phyloP scores from a whole-genome alignment of 805 yeast genomes.

The Candida peoriensis region DNA sequence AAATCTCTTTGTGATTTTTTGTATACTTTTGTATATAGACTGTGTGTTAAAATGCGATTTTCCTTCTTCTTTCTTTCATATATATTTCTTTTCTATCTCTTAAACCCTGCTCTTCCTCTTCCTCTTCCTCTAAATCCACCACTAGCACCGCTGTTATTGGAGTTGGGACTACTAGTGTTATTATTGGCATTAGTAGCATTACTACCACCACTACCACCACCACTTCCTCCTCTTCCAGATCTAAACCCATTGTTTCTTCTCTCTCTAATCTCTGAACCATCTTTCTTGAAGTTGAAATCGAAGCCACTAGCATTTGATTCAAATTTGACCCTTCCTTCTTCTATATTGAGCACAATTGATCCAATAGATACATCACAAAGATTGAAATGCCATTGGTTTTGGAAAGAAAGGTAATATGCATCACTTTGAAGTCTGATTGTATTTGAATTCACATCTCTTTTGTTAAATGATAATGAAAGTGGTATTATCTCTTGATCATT shows the following conservation, averaged over 20 bases:
- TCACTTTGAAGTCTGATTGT: slow-evolving; percentile 51
- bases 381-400: slow-evolving; percentile 74
- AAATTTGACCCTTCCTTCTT: slow-evolving; percentile 44
- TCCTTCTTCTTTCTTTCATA: not conserved
- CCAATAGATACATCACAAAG: slow-evolving; percentile 59
- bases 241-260: slow-evolving; percentile 13
- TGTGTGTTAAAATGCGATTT: not conserved
- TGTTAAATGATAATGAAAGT: slow-evolving; percentile 33
- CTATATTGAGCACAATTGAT: slow-evolving; percentile 37
- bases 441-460: slow-evolving; percentile 35
- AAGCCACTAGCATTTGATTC: slow-evolving; percentile 57
- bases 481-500: slow-evolving; percentile 38
- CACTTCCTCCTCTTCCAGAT: slow-evolving; percentile 8
- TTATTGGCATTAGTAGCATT: not conserved
- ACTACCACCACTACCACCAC: not conserved
- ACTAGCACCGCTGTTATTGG: too few relatives aligned
- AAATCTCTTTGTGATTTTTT: not conserved
- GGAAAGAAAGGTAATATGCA: slow-evolving; percentile 57
- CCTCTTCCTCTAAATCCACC: slow-evolving; percentile 12
- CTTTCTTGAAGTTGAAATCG: slow-evolving; percentile 48
- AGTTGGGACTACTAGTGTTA: not conserved
- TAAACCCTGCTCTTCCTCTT: slow-evolving; percentile 24
- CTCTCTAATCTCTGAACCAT: slow-evolving; percentile 19
- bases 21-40: slow-evolving; percentile 12
- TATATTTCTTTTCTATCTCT: slow-evolving; percentile 10